A percentile compares a stretch with the other conserved stretches of the same genome.
Evolutionary conservation across 345 rosid species (phyloP).

Genomic region (Boechera divaricarpa): DNA sequence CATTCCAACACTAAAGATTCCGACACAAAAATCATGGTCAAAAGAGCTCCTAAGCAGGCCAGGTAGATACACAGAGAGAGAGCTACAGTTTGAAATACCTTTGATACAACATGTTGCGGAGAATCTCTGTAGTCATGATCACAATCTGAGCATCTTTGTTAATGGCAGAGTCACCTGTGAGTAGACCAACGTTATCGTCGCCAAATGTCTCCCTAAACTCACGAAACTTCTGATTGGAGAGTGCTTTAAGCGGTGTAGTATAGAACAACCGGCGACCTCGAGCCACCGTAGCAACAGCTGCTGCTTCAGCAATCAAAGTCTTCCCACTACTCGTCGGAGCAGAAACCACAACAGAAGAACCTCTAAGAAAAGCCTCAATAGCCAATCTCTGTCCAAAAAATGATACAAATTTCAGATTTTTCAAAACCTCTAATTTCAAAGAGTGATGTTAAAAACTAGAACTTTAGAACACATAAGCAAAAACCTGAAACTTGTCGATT

Average conservation of each 20-base stretch:
- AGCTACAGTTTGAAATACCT: conserved; percentile 53
- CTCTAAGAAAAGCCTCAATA: conserved; percentile 76
- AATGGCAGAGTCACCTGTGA: conserved; percentile 87
- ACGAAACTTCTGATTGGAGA: conserved; percentile 96
- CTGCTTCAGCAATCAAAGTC: conserved; percentile 97
- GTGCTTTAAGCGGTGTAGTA: conserved; percentile 96
- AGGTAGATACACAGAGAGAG: neutral
- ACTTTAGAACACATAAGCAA: neutral
- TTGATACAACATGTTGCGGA: conserved; percentile 94
- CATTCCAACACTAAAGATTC: conserved; percentile 79
- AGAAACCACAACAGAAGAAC: conserved; percentile 91
- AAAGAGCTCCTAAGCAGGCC: conserved; percentile 8
- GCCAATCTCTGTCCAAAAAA: conserved; percentile 64
- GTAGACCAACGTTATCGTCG: conserved; percentile 84
- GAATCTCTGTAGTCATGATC: conserved; percentile 94
- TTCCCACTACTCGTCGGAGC: conserved; percentile 98
- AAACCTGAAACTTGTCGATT: conserved; percentile 93
- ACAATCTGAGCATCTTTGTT: conserved; percentile 87
- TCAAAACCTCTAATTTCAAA: neutral
- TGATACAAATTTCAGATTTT: conserved; percentile 5
- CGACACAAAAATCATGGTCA: neutral
- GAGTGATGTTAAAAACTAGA: neutral
- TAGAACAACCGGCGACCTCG: conserved; percentile 82
- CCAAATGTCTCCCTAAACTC: conserved; percentile 97
- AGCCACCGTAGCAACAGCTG: conserved; percentile 88